A percentile compares a stretch with the other conserved stretches of the same genome.
Evolutionary conservation across 2,329 filamentous ascomycete species (phyloP).

Genomic region (Epichloe brachyelytri): DNA sequence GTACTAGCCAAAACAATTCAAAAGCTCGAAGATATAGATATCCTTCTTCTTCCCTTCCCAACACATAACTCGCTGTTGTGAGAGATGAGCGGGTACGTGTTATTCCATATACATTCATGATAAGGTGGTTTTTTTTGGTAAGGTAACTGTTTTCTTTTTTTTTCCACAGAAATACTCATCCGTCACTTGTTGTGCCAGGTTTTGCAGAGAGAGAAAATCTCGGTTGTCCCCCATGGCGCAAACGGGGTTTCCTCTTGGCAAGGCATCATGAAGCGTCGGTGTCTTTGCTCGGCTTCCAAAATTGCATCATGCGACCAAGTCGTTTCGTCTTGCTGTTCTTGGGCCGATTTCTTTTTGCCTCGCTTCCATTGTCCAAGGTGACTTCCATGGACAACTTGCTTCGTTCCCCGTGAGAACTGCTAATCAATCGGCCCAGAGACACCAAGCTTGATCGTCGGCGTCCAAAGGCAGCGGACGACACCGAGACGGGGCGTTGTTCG

Average conservation of each 20-base stretch:
- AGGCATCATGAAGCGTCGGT: conserved; percentile 13
- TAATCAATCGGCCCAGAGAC: conserved; percentile 64
- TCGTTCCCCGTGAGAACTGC: conserved; percentile 58
- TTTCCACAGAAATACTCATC: not conserved
- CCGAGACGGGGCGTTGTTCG: conserved; percentile 48
- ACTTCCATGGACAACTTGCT: conserved; percentile 65
- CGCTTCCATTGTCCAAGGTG: conserved; percentile 38
- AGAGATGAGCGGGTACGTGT: conserved; percentile 20
- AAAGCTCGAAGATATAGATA: not conserved
- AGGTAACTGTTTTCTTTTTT: not conserved
- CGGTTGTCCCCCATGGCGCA: not conserved
- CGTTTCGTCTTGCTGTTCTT: conserved; percentile 55
- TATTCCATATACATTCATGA: conserved; percentile 24
- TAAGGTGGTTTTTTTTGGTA: not conserved
- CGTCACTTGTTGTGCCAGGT: not conserved
- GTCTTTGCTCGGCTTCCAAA: conserved; percentile 55
- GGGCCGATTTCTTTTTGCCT: conserved; percentile 37
- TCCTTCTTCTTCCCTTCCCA: not conserved
- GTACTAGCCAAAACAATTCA: not conserved
- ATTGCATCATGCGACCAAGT: conserved; percentile 63
- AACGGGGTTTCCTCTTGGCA: not conserved
- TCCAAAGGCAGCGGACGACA: conserved; percentile 49
- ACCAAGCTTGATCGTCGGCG: conserved; percentile 64
- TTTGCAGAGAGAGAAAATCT: not conserved
- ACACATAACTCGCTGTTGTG: not conserved